Evolutionary conservation across 768 basidiomycete genomes (phyloP), one percentile per base, ranked within the genome.

Genomic region (Hygrocybe punicea): DNA sequence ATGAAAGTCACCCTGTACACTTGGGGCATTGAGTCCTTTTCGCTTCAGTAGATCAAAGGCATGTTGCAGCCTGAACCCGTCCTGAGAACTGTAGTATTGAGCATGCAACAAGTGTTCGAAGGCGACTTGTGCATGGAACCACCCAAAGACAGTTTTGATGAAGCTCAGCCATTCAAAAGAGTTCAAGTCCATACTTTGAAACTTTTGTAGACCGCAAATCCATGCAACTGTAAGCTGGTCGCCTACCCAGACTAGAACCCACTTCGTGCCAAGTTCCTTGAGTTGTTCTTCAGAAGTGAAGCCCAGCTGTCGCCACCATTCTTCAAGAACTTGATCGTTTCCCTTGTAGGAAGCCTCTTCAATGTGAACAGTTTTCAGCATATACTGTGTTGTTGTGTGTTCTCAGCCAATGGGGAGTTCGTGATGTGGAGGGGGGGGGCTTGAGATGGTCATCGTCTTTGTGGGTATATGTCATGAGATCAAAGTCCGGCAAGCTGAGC

Each of bases 111-210:
- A 75, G 45, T 72, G 69, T 3, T 67, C 74, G 51, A 69, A 68
- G 3, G 75, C 76, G 70, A 80, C 76, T 25, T 61, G 39, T 0
- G 69, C 57, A 55, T 81, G 77, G 13, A 81, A 68, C 76, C 75
- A 81, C 0, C 78, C 73, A 44, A 75, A 74, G 0, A 65, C 53
- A 1, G 63, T 44, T 1, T 73, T 39, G 6, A 73, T 55, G 59
- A 63, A 77, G 48, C 78, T 72, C 0, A 78, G 59, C 0, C 73
- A 63, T 9, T 79, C 73, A 59, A 66, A 77, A 0, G 71, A 68
- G 40, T 74, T 81, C 5, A 57, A 34, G 54, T 81, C 79, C 16
- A 74, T 66, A 1, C 62, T 58, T 0, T 65, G 67, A 45, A 63
- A 76, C 13, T 67, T 66, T 50, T 65, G 74, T 2, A 81, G 63